phyloP scores from a whole-genome alignment of 805 yeast genomes.

The Candida hispaniensis region DNA sequence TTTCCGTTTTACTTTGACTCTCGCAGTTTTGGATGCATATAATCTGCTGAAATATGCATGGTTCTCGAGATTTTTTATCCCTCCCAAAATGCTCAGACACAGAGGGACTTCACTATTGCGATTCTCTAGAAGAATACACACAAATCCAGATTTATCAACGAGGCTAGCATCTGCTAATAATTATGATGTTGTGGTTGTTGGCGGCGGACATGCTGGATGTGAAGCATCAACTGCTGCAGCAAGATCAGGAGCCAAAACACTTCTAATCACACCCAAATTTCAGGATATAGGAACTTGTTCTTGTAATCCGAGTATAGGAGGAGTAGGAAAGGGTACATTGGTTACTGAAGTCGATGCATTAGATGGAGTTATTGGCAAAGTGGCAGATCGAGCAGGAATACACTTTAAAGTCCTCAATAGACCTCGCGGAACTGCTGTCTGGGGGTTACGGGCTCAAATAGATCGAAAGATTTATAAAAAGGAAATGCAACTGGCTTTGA shows the following conservation, averaged over 20 bases:
- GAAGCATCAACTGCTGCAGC: conserved; percentile 96
- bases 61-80: too few relatives aligned
- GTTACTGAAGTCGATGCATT: conserved; percentile 90
- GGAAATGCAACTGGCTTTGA: conserved; percentile 67
- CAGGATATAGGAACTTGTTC: conserved; percentile 85
- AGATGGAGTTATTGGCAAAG: conserved; percentile 78
- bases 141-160: conserved; percentile 1
- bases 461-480: conserved; percentile 68
- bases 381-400: conserved; percentile 89
- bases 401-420: conserved; percentile 79
- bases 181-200: conserved; percentile 71
- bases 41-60: too few relatives aligned
- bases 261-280: conserved; percentile 65
- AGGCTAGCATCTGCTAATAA: conserved; percentile 17
- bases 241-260: conserved; percentile 60
- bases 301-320: conserved; percentile 97
- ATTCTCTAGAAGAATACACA: conserved; percentile 3
- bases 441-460: conserved; percentile 97
- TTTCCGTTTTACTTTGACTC: too few relatives aligned
- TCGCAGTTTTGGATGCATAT: too few relatives aligned
- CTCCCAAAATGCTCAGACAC: too few relatives aligned
- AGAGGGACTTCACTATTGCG: too few relatives aligned
- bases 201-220: conserved; percentile 98
- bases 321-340: conserved; percentile 93
- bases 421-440: conserved; percentile 90